Conservation (phyloP, 371 early-diverging fungal species). For the Cokeromyces recurvatus region DNA sequence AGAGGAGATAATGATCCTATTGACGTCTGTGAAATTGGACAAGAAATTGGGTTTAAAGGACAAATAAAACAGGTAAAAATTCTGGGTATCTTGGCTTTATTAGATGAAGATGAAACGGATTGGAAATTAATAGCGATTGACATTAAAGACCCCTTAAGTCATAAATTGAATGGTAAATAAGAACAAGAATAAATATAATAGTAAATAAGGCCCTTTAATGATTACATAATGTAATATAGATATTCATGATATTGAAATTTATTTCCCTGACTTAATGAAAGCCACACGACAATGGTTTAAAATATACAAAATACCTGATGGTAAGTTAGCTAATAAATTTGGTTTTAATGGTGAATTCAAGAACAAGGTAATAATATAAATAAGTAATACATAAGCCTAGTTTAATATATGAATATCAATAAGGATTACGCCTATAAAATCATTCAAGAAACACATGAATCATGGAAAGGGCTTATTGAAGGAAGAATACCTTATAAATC, state of each 20-base stretch:
- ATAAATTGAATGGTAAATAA: constrained; percentile 77
- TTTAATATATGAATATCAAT: too few relatives aligned
- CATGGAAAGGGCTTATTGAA: constrained; percentile 51
- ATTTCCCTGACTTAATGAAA: constrained; percentile 94
- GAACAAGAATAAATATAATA: neutral
- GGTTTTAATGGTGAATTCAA: constrained; percentile 93
- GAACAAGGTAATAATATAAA: constrained; percentile 52
- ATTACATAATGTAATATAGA: constrained; percentile 38
- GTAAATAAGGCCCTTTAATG: neutral
- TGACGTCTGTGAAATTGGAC: constrained; percentile 98
- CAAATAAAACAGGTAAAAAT: constrained; percentile 99
- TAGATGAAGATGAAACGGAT: constrained; percentile 99
- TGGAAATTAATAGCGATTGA: constrained; percentile 99
- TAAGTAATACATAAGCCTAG: too few relatives aligned
- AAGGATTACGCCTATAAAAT: constrained; percentile 49
- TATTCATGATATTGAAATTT: constrained; percentile 96
- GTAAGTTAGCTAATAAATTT: constrained; percentile 98
- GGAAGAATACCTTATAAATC: constrained; percentile 38
- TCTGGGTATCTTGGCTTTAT: constrained; percentile 96
- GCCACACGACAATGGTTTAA: constrained; percentile 99
- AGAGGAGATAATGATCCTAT: constrained; percentile 98
- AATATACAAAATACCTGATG: constrained; percentile 99
- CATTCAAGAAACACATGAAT: constrained; percentile 51
- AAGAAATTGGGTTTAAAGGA: constrained; percentile 82
- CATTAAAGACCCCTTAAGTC: constrained; percentile 89